phyloP scores from a whole-genome alignment of 352 stramenopile species.

The Elongisporangium senticosum region DNA sequence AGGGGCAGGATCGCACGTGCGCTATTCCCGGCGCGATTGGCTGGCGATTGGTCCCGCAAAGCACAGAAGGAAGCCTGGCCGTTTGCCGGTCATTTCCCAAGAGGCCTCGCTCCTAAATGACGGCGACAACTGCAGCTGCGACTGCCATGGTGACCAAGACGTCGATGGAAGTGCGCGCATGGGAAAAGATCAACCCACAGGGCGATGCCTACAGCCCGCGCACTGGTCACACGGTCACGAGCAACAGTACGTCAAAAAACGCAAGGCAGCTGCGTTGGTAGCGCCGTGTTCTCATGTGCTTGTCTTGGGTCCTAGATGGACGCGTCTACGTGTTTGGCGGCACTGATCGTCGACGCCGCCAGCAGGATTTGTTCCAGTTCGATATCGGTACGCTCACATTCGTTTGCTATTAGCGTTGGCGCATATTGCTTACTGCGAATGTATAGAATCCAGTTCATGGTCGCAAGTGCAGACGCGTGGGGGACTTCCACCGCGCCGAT shows the following conservation, averaged over 20 bases:
- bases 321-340: constrained; percentile 83
- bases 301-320: constrained; percentile 29
- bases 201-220: constrained; percentile 80
- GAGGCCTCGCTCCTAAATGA: not conserved
- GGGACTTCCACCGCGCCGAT: constrained; percentile 57
- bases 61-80: not conserved
- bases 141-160: not conserved
- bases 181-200: constrained; percentile 65
- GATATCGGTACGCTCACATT: constrained; percentile 42
- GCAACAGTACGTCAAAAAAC: constrained; percentile 33
- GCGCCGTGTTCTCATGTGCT: constrained; percentile 2
- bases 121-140: not conserved
- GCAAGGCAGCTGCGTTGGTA: not conserved
- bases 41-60: not conserved
- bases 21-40: not conserved
- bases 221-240: constrained; percentile 81
- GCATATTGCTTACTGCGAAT: not conserved
- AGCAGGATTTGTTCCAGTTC: constrained; percentile 85
- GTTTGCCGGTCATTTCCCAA: not conserved
- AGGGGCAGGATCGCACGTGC: not conserved
- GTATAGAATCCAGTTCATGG: constrained; percentile 50
- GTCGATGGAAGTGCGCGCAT: constrained; percentile 59
- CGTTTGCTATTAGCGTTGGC: not conserved
- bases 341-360: constrained; percentile 67
- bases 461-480: constrained; percentile 67